Conservation (phyloP, 768 basidiomycete species). For the Naematelia encephala region DNA sequence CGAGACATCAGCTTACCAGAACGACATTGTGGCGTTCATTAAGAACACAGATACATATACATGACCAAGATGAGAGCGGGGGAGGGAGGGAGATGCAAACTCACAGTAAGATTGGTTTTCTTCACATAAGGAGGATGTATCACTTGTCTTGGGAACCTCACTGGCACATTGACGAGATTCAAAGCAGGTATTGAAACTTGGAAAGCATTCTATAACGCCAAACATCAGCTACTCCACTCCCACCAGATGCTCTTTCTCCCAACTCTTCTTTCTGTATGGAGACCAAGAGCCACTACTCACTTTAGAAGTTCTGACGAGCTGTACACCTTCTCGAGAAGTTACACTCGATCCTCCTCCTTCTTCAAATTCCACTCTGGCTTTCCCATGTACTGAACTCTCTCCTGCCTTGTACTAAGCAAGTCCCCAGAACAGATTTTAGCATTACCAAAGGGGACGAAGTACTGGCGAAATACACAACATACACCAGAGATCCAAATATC, state of each 20-base stretch:
- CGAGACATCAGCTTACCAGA: not conserved
- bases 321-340: constrained; percentile 56
- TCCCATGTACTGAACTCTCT: constrained; percentile 61
- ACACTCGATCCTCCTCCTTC: constrained; percentile 56
- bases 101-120: constrained; percentile 20
- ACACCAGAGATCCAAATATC: constrained; percentile 70
- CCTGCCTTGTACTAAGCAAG: constrained; percentile 56
- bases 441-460: too few relatives aligned
- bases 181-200: constrained; percentile 49
- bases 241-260: not conserved
- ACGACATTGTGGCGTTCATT: too few relatives aligned
- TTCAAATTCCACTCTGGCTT: constrained; percentile 57
- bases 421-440: too few relatives aligned
- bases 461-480: too few relatives aligned
- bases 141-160: constrained; percentile 58
- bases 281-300: constrained; percentile 25
- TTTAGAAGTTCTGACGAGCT: constrained; percentile 50
- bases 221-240: not conserved
- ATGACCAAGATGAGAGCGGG: constrained; percentile 13
- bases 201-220: constrained; percentile 30
- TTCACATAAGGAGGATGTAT: constrained; percentile 56
- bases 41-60: not conserved
- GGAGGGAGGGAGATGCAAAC: constrained; percentile 12
- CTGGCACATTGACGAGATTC: constrained; percentile 55
- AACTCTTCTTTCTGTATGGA: constrained; percentile 5